A percentile compares a stretch with the other conserved stretches of the same genome.
These are phyloP conservation scores for Plasmopara muralis DNA, from an alignment of 352 stramenopile genomes.

Conservation along the genomic window DNA sequence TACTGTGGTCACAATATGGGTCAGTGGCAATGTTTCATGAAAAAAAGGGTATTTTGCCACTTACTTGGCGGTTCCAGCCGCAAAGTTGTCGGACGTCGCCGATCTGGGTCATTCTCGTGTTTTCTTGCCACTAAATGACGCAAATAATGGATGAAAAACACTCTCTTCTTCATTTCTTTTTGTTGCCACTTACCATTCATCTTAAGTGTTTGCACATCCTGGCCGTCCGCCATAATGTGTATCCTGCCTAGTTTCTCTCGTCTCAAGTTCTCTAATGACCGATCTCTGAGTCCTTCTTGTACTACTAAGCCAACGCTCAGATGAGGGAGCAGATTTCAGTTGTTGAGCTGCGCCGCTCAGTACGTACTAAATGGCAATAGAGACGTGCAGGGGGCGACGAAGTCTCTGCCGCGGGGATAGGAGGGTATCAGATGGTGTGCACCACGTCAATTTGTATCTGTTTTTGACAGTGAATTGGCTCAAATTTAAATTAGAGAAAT, in stretches of 20 bases:
- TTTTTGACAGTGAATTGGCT: slow-evolving; percentile 3
- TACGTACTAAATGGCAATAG: slow-evolving; percentile 7
- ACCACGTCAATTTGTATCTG: slow-evolving; percentile 8
- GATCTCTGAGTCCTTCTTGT: not conserved
- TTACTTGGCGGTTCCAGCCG: slow-evolving; percentile 51
- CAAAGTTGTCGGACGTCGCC: slow-evolving; percentile 49
- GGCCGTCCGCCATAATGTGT: slow-evolving; percentile 29
- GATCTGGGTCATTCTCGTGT: slow-evolving; percentile 56
- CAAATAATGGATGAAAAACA: slow-evolving; percentile 9
- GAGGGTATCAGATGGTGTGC: slow-evolving; percentile 7
- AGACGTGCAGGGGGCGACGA: slow-evolving; percentile 8
- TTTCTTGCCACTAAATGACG: slow-evolving; percentile 41
- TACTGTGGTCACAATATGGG: slow-evolving; percentile 14
- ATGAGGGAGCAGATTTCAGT: slow-evolving; percentile 5
- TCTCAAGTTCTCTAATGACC: not conserved
- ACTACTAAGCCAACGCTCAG: not conserved
- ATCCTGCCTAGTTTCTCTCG: not conserved
- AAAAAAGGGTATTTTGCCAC: slow-evolving; percentile 10
- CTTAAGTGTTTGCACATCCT: slow-evolving; percentile 50
- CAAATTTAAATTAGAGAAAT: not conserved
- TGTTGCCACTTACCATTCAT: slow-evolving; percentile 34
- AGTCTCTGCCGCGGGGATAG: slow-evolving; percentile 25
- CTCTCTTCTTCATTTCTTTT: not conserved
- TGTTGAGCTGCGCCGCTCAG: slow-evolving; percentile 5
- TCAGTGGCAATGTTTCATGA: slow-evolving; percentile 2